Conservation (phyloP, 1,284 basidiomycete species). For the Tilletia setariae region DNA sequence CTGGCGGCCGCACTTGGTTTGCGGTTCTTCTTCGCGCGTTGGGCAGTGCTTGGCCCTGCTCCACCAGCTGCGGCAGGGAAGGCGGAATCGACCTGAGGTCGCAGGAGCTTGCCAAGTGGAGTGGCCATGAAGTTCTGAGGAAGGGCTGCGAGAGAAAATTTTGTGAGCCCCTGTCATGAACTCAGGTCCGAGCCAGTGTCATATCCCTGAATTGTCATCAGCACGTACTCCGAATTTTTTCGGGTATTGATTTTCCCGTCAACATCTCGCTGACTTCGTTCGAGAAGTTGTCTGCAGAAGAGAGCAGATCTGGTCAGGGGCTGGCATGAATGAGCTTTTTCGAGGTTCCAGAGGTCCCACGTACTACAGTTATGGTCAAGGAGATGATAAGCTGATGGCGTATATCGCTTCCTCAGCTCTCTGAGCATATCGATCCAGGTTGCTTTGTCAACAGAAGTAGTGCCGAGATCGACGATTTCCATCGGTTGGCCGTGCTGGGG, state of each 20-base stretch:
- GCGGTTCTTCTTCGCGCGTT: conserved; percentile 5
- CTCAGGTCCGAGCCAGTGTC: no score
- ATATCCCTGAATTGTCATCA: not conserved
- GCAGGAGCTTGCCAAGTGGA: conserved; percentile 78
- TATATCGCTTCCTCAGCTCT: conserved; percentile 74
- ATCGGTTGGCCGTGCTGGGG: conserved; percentile 68
- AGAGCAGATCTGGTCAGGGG: conserved; percentile 59
- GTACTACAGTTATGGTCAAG: conserved; percentile 60
- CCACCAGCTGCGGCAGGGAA: conserved; percentile 59
- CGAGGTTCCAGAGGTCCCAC: conserved; percentile 53
- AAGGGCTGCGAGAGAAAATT: conserved; percentile 25
- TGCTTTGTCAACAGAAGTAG: conserved; percentile 74
- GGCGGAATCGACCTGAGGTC: conserved; percentile 84
- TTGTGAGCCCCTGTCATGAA: not conserved
- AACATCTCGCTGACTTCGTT: conserved; percentile 62
- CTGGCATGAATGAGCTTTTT: conserved; percentile 57
- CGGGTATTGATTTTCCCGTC: conserved; percentile 46
- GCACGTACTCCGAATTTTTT: conserved; percentile 32
- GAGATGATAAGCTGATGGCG: conserved; percentile 73
- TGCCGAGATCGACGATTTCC: conserved; percentile 73
- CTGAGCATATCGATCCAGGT: conserved; percentile 77
- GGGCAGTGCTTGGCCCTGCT: not conserved
- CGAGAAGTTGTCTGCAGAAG: conserved; percentile 62
- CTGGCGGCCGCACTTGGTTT: conserved; percentile 6
- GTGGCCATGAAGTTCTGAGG: conserved; percentile 85